Evolutionary conservation across 169 alveolate genomes (phyloP), one percentile per base, ranked within the genome.

Genomic region (Cyclospora cayetanensis): DNA sequence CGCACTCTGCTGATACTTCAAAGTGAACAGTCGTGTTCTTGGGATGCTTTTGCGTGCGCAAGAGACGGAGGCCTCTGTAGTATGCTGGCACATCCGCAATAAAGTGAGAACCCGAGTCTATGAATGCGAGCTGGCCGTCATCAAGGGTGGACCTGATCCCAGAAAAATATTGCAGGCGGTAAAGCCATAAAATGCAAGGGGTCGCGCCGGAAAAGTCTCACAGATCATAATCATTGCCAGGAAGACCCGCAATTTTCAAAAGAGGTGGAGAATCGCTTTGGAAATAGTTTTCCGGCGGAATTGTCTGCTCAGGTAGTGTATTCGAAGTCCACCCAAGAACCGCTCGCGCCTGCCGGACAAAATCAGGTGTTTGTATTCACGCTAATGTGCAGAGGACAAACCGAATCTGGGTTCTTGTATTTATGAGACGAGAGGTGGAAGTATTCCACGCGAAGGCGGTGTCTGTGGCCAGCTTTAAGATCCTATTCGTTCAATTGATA

Each of bases 121-220:
- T 83, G 88, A 95, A 97, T 39, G 98, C 97, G 68, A 96, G 93
- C 37, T 95, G 97, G 43, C 98, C 98, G 74, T 97, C 96, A 93
- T 97, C 96, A 22, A 97, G 92, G 39, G 94, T 83, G 5, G 97
- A 83, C 72, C 95, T 88, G 63, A 53, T 22, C 22, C 60, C 15
- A 20, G 43, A 29, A 27, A 3, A 2, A 41, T n/a, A n/a, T n/a
- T n/a, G n/a, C n/a, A n/a, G n/a, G n/a, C n/a, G n/a, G n/a, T n/a
- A n/a, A n/a, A n/a, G n/a, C n/a, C 39, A 66, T 4, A 41, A 9
- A 27, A 3, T 90, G 37, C 41, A 83, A 9, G 39, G 22, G 7
- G 41, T 15, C 15, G 37, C 39, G n/a, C 43, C 55, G 25, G 22
- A 68, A 3, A n/a, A 22, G 22, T 37, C 92, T 35, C 31, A 95